A percentile compares a stretch with the other conserved stretches of the same genome.
These are phyloP conservation scores for Russula ochroleuca DNA, from an alignment of 768 basidiomycete species.

Conservation along the genomic window DNA sequence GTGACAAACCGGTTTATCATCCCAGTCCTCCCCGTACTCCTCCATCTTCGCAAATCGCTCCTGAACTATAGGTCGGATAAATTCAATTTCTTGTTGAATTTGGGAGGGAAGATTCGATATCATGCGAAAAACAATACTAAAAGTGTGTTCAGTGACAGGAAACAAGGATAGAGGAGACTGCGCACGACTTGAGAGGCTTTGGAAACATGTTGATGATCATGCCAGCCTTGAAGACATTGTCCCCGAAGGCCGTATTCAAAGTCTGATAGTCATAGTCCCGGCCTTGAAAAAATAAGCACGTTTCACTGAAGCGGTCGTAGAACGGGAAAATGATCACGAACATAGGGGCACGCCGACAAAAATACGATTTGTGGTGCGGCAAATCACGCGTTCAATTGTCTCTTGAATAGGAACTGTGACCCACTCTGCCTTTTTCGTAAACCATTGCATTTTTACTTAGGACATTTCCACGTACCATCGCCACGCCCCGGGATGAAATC, in stretches of 20 bases:
- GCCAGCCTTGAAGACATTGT: conserved; percentile 36
- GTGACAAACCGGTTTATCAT: neutral
- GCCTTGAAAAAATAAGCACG: too few species aligned
- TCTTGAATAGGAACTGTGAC: conserved; percentile 30
- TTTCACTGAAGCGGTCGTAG: neutral
- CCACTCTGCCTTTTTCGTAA: conserved; percentile 36
- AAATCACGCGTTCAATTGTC: conserved; percentile 18
- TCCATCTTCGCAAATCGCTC: conserved; percentile 7
- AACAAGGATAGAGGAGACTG: too few species aligned
- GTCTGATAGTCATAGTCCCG: conserved; percentile 39
- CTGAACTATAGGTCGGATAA: neutral
- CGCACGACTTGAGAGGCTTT: conserved; percentile 38
- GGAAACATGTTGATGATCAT: conserved; percentile 13
- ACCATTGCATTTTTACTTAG: neutral
- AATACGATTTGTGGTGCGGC: neutral
- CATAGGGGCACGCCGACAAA: conserved; percentile 44
- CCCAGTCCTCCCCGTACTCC: neutral
- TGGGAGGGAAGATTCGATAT: neutral
- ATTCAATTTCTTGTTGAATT: too few species aligned
- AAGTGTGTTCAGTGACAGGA: neutral
- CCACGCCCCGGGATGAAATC: too few species aligned
- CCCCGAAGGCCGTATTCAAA: conserved; percentile 32
- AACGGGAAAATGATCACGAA: neutral
- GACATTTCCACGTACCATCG: neutral
- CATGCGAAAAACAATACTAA: neutral